Evolutionary conservation across 176 grass and related monocot species (phyloP), one percentile per base, ranked within the genome.

Genomic region (Rhynchospora breviuscula): DNA sequence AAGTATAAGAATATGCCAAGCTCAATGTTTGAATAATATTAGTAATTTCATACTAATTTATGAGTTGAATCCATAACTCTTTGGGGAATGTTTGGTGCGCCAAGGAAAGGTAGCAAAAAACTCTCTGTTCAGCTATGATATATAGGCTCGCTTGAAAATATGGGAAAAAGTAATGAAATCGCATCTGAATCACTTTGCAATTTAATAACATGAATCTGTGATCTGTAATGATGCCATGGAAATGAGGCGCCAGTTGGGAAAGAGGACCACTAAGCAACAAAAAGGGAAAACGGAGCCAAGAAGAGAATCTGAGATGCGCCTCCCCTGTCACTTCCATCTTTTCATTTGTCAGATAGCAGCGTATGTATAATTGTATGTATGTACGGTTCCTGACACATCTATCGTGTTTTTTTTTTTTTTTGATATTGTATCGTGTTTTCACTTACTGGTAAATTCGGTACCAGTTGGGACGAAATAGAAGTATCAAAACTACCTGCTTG

Each of bases 251-350:
- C 44, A 49, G 69, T 73, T 51, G 46, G 69, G 46, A 29, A 54
- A 33, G 35, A 78, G 51, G 23, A 78, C 73, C 73, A 78, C 73
- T 57, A 29, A 33, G 73, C 73, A 57, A 78, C 49, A 57, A 57
- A 78, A 78, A 78, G 51, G 51, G 73, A 78, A 33, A 57, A 54
- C 51, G 69, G 45, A 73, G 2, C 9, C 4, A 19, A 73, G 69
- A 73, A 73, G 45, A 73, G 69, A 73, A 73, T 71, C 67, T 73
- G 45, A 78, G 73, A 78, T 78, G 73, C 73, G 73, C 73, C 48
- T 78, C 51, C 73, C 73, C 51, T 51, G 49, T 78, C 51, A 78
- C 2, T 57, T 78, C 49, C 49, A 57, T 78, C 73, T 31, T 57
- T 78, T 78, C 51, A 4, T 78, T 78, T 57, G 73, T 78, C 73